These are phyloP conservation scores for Rhodotorula sp. DNA, from an alignment of 1,284 basidiomycete species.

Conservation along the genomic window DNA sequence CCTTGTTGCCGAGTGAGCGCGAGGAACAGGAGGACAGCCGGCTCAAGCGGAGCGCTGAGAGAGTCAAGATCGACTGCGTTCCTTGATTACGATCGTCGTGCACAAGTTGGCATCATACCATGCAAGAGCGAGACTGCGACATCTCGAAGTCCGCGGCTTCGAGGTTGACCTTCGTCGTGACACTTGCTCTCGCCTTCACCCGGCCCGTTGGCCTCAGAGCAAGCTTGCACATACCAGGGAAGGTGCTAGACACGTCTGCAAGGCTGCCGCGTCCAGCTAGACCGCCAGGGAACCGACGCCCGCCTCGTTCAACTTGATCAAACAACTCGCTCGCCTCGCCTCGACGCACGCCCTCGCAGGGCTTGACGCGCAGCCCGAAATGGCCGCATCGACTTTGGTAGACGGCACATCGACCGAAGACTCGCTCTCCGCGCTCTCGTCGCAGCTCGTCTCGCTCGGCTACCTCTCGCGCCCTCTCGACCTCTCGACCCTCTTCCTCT, in stretches of 20 bases:
- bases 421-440: conserved; percentile 26
- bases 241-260: no score
- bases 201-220: neutral
- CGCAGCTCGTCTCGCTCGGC: conserved; percentile 29
- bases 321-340: neutral
- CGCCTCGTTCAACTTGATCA: neutral
- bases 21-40: no score
- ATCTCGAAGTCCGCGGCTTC: no score
- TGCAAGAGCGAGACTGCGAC: no score
- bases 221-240: neutral
- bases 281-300: no score
- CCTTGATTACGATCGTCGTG: no score
- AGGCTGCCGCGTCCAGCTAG: no score
- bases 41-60: no score
- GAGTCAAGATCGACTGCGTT: no score
- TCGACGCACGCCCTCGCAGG: neutral
- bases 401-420: conserved; percentile 3
- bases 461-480: conserved; percentile 32
- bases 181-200: neutral
- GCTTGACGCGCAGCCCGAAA: neutral
- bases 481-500: conserved; percentile 19
- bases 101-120: no score
- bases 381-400: neutral
- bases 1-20: neutral
- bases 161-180: neutral